Base-by-base conservation (phyloP, 2,329 filamentous ascomycete species). In the Colletotrichum lentis region DNA sequence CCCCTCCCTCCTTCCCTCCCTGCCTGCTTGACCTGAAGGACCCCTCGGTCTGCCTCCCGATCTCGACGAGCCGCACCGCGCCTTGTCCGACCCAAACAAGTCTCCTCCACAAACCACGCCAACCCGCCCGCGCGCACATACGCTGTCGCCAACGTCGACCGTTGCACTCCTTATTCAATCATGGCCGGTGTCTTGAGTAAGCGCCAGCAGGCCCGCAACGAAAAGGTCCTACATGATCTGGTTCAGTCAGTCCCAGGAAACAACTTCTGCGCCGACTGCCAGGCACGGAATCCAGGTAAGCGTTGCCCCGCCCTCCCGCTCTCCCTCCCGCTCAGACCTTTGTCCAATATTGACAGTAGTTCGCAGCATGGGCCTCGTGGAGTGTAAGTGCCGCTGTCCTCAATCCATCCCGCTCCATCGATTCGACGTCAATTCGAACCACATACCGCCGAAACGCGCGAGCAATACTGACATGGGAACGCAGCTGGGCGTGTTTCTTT, bases 181-280 rank as follows among this genome's bases (percentile, higher is more conserved):
- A 96, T 94, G 92, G 86, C 92, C 64, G 85, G 87, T 63, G 85
- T 88, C 52, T 84, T 96, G 78, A 97, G 90, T 85, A 99, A 98
- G 86, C 93, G 96, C 81, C 93, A 97, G 83, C 95, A 97, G 86
- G 93, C 92, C 84, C 94, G 96, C 81, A 97, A 99, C 80, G 96
- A 99, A 84, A 93, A 93, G 77, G 84, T 88, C 64, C 85, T 99
- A 72, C 93, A 97, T 76, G 95, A 98, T 55, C 87, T 99, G 71
- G 90, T 98, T 73, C 91, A 91, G 73, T 88, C 84, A 44, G 74
- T 97, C 11, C 88, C 94, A 10, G 96, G 96, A 67, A 99, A 99
- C 83, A 94, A 96, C 77, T 84, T 89, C 75, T 99, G 96, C 83
- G 96, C 96, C 71, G 96, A 99, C 81, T 99, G 96, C 81, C 87